These are phyloP conservation scores for Leonotis leonurus DNA, from an alignment of 257 asterid genomes.

Conservation along the genomic window DNA sequence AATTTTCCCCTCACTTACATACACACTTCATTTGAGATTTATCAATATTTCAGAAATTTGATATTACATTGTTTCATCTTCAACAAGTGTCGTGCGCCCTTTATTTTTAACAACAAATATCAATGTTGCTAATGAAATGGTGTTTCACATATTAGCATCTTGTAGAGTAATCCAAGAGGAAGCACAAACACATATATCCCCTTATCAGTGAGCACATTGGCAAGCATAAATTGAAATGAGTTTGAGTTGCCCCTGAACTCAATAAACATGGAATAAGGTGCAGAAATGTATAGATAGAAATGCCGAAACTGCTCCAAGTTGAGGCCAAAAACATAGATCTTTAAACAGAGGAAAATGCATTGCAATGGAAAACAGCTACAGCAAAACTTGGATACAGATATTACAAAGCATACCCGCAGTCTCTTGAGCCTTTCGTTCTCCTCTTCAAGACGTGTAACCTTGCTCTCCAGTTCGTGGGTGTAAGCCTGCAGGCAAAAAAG, in stretches of 20 bases:
- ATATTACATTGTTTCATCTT: too few species aligned
- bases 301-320: neutral
- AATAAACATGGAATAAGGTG: too few species aligned
- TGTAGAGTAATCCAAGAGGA: too few species aligned
- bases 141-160: too few species aligned
- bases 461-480: conserved; percentile 90
- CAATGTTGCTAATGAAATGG: too few species aligned
- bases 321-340: neutral
- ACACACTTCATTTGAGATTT: too few species aligned
- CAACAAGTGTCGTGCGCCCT: neutral
- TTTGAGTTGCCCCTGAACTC: neutral
- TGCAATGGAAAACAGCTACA: neutral
- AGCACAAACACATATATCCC: too few species aligned
- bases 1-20: too few species aligned
- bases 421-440: conserved; percentile 82
- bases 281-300: neutral
- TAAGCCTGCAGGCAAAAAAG: conserved; percentile 54
- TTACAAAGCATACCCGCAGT: conserved; percentile 48
- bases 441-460: conserved; percentile 79
- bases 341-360: neutral
- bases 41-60: neutral
- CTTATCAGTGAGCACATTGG: too few species aligned
- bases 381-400: neutral
- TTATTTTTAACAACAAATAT: neutral
- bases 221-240: neutral